Conservation (phyloP, 805 yeast genomes). For the Brettanomyces naardenensis region DNA sequence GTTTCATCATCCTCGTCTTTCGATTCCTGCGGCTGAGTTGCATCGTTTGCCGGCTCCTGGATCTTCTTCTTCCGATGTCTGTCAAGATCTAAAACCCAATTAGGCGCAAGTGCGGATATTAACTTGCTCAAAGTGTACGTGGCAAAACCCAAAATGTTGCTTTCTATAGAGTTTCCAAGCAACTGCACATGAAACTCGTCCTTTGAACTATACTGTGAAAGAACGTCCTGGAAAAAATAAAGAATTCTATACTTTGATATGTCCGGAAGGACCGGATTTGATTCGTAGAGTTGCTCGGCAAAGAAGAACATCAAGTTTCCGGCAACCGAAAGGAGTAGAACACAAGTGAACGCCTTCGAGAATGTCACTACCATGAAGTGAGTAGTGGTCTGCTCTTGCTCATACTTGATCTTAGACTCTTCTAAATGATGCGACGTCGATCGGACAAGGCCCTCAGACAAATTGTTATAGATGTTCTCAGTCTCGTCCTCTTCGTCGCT, state of each 20-base stretch:
- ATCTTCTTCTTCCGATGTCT: neutral
- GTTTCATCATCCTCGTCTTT: neutral
- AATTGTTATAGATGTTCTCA: slow-evolving; percentile 12
- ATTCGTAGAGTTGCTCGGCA: slow-evolving; percentile 1
- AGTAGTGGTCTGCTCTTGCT: neutral
- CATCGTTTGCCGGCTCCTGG: neutral
- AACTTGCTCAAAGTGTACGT: neutral
- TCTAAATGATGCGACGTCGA: slow-evolving; percentile 6
- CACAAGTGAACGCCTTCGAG: neutral
- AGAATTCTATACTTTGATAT: slow-evolving; percentile 1
- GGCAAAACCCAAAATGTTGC: slow-evolving; percentile 8
- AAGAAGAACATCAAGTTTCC: slow-evolving; percentile 4
- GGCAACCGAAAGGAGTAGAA: neutral
- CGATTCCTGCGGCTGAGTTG: neutral
- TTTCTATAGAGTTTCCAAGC: slow-evolving; percentile 17
- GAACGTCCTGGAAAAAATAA: slow-evolving; percentile 2
- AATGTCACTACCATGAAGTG: neutral
- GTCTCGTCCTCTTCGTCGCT: slow-evolving; percentile 14
- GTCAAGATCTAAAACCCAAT: neutral
- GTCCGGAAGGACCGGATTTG: slow-evolving; percentile 1
- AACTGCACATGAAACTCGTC: slow-evolving; percentile 35
- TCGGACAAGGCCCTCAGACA: slow-evolving; percentile 3
- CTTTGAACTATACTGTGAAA: slow-evolving; percentile 32
- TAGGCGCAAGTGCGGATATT: slow-evolving; percentile 7
- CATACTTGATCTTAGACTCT: slow-evolving; percentile 1